These are phyloP conservation scores for Microsporum canis DNA, from an alignment of 2,329 filamentous ascomycete genomes.

Conservation along the genomic window DNA sequence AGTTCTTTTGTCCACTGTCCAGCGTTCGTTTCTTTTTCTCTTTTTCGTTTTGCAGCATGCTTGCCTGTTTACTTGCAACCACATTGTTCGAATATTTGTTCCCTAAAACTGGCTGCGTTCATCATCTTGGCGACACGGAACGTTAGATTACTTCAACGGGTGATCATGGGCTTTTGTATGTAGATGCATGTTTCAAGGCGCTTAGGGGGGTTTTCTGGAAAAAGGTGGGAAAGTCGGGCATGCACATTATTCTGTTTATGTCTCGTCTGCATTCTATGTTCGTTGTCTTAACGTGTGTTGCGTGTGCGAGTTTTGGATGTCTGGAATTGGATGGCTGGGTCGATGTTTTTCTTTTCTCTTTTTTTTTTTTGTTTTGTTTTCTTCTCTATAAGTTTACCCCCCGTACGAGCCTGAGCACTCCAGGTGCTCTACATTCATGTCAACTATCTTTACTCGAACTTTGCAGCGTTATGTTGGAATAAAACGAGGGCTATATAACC, in stretches of 20 bases:
- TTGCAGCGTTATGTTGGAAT: not conserved
- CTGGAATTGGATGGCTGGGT: not conserved
- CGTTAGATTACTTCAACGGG: not conserved
- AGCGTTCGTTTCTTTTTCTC: not conserved
- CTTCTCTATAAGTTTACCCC: not conserved
- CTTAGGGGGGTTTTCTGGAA: not conserved
- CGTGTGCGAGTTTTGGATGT: not conserved
- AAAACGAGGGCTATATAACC: not conserved
- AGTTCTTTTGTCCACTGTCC: not conserved
- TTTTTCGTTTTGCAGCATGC: not conserved
- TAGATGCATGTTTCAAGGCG: slow-evolving; percentile 3
- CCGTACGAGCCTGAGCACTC: not conserved
- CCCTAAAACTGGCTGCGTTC: not conserved
- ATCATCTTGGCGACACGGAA: slow-evolving; percentile 1
- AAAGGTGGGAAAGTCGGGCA: not conserved
- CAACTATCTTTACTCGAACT: not conserved
- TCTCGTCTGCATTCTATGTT: not conserved
- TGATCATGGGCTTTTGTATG: slow-evolving; percentile 1
- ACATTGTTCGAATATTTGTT: not conserved
- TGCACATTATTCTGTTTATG: not conserved
- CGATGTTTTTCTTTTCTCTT: not conserved
- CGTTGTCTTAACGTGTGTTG: not conserved
- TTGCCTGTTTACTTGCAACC: not conserved
- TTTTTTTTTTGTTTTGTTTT: not conserved
- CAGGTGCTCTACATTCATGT: not conserved